Evolutionary conservation across 176 grass and related monocot genomes (phyloP), one percentile per base, ranked within the genome.

Genomic region (Zoysia japonica): DNA sequence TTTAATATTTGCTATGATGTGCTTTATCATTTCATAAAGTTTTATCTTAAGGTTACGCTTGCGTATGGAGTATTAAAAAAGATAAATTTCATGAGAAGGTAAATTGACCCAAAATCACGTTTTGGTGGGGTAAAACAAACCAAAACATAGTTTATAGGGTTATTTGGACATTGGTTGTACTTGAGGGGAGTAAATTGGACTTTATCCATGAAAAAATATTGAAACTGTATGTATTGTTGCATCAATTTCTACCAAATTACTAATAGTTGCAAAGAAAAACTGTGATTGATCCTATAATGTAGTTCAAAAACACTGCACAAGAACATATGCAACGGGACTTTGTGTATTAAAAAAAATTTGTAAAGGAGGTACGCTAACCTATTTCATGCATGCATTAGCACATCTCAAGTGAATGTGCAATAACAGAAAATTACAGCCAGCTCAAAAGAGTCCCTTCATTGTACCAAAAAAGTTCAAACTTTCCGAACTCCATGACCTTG

Each of bases 261-360:
- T 69, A 17, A n/a, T 5, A 86, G 19, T 47, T 37, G 19, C 35
- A 65, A 61, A 61, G 55, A 40, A 74, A 68, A 51, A 44, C 5
- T 81, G 64, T 62, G 20, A 13, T 42, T 70, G 20, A 85, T 54
- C 75, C 43, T 73, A 57, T 20, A 48, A 40, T 40, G 41, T 64
- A 63, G 19, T 76, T 57, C 39, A 70, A 55, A 63, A 61, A 13
- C 12, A 12, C 20, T 65, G 40, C n/a, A 5, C 2, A 37, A 47
- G 43, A 84, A 76, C 28, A 2, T n/a, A 57, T 53, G 41, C 42
- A 51, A 57, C 8, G 5, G 20, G 14, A 67, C 71, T 74, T 6
- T 9, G 54, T 61, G 36, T 56, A 43, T 44, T 53, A 6, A 6
- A 67, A 68, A 37, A 63, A 36, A 57, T 51, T 43, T 43, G 53